Conservation (phyloP, 768 basidiomycete species). For the Gymnopilus dilepis region DNA sequence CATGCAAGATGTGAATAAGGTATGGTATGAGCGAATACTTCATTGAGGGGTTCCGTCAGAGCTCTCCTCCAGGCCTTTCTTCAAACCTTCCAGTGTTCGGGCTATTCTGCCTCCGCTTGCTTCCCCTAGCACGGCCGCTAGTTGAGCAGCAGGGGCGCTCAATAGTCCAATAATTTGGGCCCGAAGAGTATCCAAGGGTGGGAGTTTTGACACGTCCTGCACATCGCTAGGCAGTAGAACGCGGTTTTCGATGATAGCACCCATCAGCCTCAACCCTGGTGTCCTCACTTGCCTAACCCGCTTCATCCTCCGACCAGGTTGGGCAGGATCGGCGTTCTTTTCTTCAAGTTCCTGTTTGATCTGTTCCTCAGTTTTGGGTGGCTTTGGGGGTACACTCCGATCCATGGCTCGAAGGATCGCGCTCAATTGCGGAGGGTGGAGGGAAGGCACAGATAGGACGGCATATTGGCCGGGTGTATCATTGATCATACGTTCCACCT, state of each 20-base stretch:
- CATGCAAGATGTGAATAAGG: constrained; percentile 9
- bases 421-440: constrained; percentile 76
- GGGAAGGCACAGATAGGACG: constrained; percentile 64
- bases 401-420: constrained; percentile 71
- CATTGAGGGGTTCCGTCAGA: neutral
- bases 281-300: constrained; percentile 55
- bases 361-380: constrained; percentile 56
- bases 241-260: constrained; percentile 79
- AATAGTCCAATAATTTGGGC: constrained; percentile 88
- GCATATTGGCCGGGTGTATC: constrained; percentile 66
- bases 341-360: constrained; percentile 52
- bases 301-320: constrained; percentile 74
- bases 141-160: constrained; percentile 72
- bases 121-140: constrained; percentile 57
- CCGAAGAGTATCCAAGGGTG: constrained; percentile 75
- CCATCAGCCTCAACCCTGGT: constrained; percentile 76
- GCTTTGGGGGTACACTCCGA: constrained; percentile 65
- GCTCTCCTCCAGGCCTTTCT: constrained; percentile 63
- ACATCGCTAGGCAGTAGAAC: constrained; percentile 67
- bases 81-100: constrained; percentile 77
- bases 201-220: constrained; percentile 71
- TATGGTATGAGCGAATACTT: neutral
- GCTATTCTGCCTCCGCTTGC: constrained; percentile 74
- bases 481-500: constrained; percentile 58
- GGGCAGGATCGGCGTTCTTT: constrained; percentile 66